Conservation (phyloP, 805 yeast species). For the Spencermartinsiella europaea region DNA sequence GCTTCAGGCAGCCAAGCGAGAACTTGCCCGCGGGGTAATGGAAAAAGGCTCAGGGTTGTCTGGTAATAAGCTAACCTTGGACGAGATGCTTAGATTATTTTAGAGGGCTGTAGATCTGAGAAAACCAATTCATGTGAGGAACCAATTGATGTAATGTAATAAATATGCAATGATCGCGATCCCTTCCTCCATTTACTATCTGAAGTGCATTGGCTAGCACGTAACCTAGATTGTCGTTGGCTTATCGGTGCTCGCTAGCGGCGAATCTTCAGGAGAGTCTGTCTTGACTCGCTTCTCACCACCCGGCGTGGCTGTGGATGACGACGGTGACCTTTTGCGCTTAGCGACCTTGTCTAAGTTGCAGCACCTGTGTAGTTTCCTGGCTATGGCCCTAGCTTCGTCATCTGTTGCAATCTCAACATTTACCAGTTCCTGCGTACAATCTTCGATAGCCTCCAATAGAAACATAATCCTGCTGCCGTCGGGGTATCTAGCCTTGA, state of each 20-base stretch:
- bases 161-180: too few relatives aligned
- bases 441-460: conserved; percentile 26
- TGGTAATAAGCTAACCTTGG: conserved; percentile 1
- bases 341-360: conserved; percentile 25
- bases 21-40: conserved; percentile 31
- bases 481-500: conserved; percentile 17
- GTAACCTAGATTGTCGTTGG: too few relatives aligned
- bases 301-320: background rate
- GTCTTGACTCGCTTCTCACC: conserved; percentile 1
- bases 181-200: too few relatives aligned
- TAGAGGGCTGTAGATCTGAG: too few relatives aligned
- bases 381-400: conserved; percentile 31
- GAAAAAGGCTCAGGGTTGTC: conserved; percentile 17
- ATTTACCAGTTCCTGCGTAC: conserved; percentile 22
- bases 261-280: conserved; percentile 4
- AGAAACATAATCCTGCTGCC: background rate
- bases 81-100: background rate
- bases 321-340: background rate
- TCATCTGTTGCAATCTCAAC: conserved; percentile 25
- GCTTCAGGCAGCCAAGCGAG: conserved; percentile 35
- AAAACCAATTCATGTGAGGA: too few relatives aligned
- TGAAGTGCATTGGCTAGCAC: too few relatives aligned
- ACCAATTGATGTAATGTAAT: too few relatives aligned
- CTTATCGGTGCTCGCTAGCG: too few relatives aligned
- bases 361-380: conserved; percentile 30